A percentile compares a stretch with the other conserved stretches of the same genome.
phyloP scores from a whole-genome alignment of 768 basidiomycete species.

The Chalciporus pseudorubinellus region DNA sequence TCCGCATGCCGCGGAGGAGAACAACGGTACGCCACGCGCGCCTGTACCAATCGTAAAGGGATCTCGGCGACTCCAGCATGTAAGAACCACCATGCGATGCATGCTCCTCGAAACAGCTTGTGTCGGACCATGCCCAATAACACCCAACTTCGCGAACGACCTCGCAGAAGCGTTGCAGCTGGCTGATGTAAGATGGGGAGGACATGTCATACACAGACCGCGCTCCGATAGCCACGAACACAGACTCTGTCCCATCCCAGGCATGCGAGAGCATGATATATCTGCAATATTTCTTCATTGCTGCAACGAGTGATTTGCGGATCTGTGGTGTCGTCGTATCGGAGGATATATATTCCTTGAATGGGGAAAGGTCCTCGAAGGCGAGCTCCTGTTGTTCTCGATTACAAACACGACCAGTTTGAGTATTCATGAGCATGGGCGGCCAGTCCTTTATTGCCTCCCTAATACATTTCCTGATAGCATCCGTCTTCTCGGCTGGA shows the following conservation, averaged over 20 bases:
- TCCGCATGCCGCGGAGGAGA: conserved; percentile 1
- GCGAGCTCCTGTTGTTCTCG: not conserved
- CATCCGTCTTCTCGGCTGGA: not conserved
- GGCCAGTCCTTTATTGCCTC: conserved; percentile 1
- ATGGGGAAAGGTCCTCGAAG: not conserved
- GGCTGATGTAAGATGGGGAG: not conserved
- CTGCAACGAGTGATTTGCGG: not conserved
- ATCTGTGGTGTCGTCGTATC: not conserved
- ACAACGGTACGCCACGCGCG: conserved; percentile 3
- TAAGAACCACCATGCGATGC: not conserved
- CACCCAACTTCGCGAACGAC: not conserved
- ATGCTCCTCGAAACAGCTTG: conserved; percentile 1
- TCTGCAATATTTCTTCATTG: not conserved
- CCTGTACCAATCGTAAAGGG: conserved; percentile 11
- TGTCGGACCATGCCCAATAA: conserved; percentile 11
- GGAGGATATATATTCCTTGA: not conserved
- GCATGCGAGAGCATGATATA: conserved; percentile 1
- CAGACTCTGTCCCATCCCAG: not conserved
- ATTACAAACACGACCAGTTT: conserved; percentile 1
- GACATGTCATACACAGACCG: not conserved
- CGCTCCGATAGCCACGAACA: not conserved
- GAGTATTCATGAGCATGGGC: conserved; percentile 1
- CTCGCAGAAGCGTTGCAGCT: conserved; percentile 8
- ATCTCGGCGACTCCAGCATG: not conserved
- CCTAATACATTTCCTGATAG: not conserved